These are phyloP conservation scores for Fusarium hostae DNA, from an alignment of 2,329 filamentous ascomycete genomes.

Conservation along the genomic window DNA sequence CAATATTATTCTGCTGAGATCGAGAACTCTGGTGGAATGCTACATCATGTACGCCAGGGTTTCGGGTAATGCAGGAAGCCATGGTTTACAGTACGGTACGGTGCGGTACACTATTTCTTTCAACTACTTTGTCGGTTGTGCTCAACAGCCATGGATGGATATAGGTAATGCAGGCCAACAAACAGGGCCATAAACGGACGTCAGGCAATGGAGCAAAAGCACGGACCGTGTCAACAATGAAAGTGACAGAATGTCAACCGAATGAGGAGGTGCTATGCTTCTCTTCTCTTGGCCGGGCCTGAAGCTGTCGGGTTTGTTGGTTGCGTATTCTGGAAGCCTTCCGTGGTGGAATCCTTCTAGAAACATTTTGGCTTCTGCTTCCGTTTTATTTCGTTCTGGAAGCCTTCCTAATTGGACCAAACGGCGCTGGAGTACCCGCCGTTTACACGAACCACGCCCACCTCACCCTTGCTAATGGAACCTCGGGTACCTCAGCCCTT, in stretches of 20 bases:
- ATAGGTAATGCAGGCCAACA: background rate
- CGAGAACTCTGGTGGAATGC: slow-evolving; percentile 1
- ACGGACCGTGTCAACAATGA: slow-evolving; percentile 8
- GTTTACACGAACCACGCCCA: slow-evolving; percentile 29
- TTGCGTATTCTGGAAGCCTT: background rate
- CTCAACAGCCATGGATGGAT: background rate
- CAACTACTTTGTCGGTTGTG: background rate
- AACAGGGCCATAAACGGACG: background rate
- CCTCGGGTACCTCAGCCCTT: background rate
- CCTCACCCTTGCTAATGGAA: slow-evolving; percentile 11
- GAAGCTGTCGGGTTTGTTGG: background rate
- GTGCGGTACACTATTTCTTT: background rate
- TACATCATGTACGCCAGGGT: background rate
- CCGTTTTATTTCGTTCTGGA: slow-evolving; percentile 36
- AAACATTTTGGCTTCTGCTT: slow-evolving; percentile 14
- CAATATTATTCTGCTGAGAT: background rate
- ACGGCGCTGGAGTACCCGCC: background rate
- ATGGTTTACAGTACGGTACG: background rate
- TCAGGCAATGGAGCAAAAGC: slow-evolving; percentile 13
- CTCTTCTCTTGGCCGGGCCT: slow-evolving; percentile 4
- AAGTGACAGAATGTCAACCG: background rate
- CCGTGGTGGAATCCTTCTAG: slow-evolving; percentile 35
- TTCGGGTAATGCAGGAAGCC: slow-evolving; percentile 10
- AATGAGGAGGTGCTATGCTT: slow-evolving; percentile 2
- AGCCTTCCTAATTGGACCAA: slow-evolving; percentile 37